Percentiles rank a stretch among this genome's conserved stretches.
Conservation (phyloP, 2,329 filamentous ascomycete species). For the Neonectria neomacrospora region DNA sequence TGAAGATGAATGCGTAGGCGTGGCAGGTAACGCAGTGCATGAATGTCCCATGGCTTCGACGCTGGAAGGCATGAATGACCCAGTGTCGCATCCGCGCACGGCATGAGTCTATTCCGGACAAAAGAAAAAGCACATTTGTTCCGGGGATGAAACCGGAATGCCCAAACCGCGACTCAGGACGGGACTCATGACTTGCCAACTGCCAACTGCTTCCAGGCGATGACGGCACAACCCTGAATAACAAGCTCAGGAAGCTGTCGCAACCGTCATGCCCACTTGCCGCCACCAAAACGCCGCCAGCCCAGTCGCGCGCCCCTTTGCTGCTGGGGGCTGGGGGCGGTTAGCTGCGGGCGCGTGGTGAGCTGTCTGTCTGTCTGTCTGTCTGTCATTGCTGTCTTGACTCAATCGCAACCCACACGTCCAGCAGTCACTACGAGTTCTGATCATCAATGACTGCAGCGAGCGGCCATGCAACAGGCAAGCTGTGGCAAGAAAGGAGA, state of each 20-base stretch:
- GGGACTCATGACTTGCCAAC: not conserved
- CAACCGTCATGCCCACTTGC: not conserved
- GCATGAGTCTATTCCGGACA: slow-evolving; percentile 21
- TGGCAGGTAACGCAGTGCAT: not conserved
- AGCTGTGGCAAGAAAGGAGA: not conserved
- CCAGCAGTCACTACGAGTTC: not conserved
- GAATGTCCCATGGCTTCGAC: no score
- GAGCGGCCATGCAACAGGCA: not conserved
- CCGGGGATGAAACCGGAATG: slow-evolving; percentile 8
- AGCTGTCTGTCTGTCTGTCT: slow-evolving; percentile 17
- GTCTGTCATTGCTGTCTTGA: no score
- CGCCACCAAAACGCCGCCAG: slow-evolving; percentile 1
- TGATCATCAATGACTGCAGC: no score
- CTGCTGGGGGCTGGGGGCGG: slow-evolving; percentile 11
- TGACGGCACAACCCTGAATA: not conserved
- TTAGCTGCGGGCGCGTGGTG: slow-evolving; percentile 16
- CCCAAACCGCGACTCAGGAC: not conserved
- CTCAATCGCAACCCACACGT: not conserved
- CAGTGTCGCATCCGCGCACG: slow-evolving; percentile 23
- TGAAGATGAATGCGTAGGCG: not conserved
- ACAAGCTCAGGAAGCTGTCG: not conserved
- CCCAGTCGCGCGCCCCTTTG: slow-evolving; percentile 9
- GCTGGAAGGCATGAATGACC: slow-evolving; percentile 17
- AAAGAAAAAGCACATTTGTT: slow-evolving; percentile 2
- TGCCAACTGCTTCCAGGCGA: not conserved